Base-by-base conservation (phyloP, 1,284 basidiomycete species). In the Cryptococcus sp. region DNA sequence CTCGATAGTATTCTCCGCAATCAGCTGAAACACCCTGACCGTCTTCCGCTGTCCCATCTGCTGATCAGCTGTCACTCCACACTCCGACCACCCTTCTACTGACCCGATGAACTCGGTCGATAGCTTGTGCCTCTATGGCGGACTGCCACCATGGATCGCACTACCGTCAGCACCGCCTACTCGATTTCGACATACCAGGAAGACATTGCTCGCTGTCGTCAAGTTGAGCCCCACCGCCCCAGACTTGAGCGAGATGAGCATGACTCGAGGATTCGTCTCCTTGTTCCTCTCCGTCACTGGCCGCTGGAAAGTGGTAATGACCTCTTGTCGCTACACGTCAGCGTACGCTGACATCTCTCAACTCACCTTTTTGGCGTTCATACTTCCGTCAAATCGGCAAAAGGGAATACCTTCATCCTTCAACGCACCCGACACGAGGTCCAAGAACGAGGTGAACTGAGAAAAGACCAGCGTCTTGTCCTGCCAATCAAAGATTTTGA, bases 131-230 rank as follows among this genome's bases (percentile, higher is more conserved):
- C 71, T 93, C 90, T 38, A 93, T 91, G 2, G 89, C 87, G 60
- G 87, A 86, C 76, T 86, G 75, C 75, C 75, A 76, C 66, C 74
- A 74, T 34, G 89, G 89, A 69, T 93, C 89, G 37, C 66, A 68
- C 64, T 63, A 48, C 19, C 21, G 43, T 63, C 52, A 62, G 50
- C 32, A 25, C 11, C 9, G 24, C 2, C 24, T 18, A 3, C 2
- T 33, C 18, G 24, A 16, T 26, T 6, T 5, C 22, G 25, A 78
- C 85, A 76, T 58, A 89, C 70, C 82, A 93, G 70, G 63, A 86
- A 89, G 1, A 93, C 86, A 65, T 91, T 87, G 62, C 89, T 91
- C 1, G 90, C 90, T 14, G 87, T 86, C 0, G 89, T 93, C 52
- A 93, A 72, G 67, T 93, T 93, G 47, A 93, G 74, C 4, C 89